Base-by-base conservation (phyloP, 371 early-diverging fungal genomes). In the Mucor circinelloides region DNA sequence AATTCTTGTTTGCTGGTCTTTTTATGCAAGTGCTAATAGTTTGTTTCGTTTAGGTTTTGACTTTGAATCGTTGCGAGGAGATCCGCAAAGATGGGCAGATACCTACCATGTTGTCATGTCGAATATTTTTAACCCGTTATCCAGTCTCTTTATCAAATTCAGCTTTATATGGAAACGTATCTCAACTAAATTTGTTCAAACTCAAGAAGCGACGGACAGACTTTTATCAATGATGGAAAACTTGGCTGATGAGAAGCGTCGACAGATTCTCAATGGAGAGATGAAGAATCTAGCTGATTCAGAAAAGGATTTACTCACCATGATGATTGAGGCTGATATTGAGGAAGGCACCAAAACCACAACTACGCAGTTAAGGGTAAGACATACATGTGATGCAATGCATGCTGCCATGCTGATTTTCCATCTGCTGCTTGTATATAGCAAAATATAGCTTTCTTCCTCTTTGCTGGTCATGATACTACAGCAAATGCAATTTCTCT, bases 401-500 rank as follows among this genome's bases (percentile, higher is more conserved):
- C n/a, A n/a, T n/a, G n/a, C n/a, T n/a, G 32, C 10, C 27, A 27
- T 25, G 6, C 23, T 27, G 1, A 19, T 57, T 30, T 30, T n/a
- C 17, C 21, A 5, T 19, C 46, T 23, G 23, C 44, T 77, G 48
- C 72, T 50, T 75, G 80, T 30, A 12, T 19, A n/a, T 32, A 79
- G 78, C 69, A 59, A 40, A 76, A 72, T 27, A 28, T 82, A 1
- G 64, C 69, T 31, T 31, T 68, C 0, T 78, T 74, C 25, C 76
- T 85, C 63, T 59, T 87, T 2, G 90, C 89, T 23, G 74, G 82
- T 2, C 76, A 81, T 56, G 77, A 75, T 61, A 88, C 87, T 6
- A 83, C 89, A 1, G 75, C 88, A 3, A 76, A 73, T 59, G 71
- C 84, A 1, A 21, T 74, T 0, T 42, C 70, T 1, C 67, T 63